Conservation (phyloP, 2,329 filamentous ascomycete genomes). For the Cryphonectria parasitica region DNA sequence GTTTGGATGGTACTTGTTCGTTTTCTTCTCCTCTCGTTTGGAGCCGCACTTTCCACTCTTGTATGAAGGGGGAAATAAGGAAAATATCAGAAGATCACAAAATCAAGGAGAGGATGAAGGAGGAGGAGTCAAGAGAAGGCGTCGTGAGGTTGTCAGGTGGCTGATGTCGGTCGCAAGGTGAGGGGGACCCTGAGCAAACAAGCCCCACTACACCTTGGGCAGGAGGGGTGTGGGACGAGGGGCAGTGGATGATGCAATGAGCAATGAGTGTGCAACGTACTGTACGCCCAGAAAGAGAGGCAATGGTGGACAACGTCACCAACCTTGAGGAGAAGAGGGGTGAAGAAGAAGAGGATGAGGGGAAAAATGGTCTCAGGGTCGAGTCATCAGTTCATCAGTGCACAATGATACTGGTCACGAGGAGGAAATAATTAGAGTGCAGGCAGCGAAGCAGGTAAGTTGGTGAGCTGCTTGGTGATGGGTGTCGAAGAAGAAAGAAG, state of each 20-base stretch:
- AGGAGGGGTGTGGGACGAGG: constrained; percentile 3
- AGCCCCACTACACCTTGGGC: neutral
- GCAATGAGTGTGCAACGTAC: neutral
- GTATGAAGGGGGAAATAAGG: neutral
- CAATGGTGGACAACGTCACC: neutral
- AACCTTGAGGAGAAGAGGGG: neutral
- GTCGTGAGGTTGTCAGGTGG: neutral
- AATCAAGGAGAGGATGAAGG: neutral
- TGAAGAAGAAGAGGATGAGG: neutral
- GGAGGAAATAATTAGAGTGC: neutral
- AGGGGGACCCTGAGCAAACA: constrained; percentile 8
- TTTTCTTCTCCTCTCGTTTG: neutral
- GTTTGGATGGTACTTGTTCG: neutral
- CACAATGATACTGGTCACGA: constrained; percentile 9
- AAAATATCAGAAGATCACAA: neutral
- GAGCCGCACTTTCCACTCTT: neutral
- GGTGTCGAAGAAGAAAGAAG: neutral
- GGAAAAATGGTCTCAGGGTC: constrained; percentile 4
- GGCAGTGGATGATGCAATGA: constrained; percentile 11
- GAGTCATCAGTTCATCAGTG: constrained; percentile 13
- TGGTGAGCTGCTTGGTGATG: neutral
- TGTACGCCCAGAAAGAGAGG: neutral
- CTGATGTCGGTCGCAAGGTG: neutral
- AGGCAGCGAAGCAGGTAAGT: neutral
- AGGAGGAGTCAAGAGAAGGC: neutral